phyloP scores from a whole-genome alignment of 257 asterid species.

The Ligustrum vulgare region DNA sequence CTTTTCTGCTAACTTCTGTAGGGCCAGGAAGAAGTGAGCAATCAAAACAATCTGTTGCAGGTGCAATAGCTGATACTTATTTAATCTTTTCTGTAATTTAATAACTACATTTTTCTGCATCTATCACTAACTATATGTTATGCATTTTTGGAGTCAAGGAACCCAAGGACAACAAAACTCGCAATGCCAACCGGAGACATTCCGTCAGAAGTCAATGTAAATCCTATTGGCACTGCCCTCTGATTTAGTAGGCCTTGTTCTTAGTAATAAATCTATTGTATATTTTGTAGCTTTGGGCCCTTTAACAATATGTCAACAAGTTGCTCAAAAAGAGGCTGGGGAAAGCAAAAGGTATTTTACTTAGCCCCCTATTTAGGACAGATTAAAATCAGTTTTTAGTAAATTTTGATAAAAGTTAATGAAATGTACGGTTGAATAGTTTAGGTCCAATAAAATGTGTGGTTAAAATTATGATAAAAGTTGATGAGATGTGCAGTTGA shows the following conservation, averaged over 20 bases:
- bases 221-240: neutral
- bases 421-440: too few species aligned
- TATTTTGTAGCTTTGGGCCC: constrained; percentile 67
- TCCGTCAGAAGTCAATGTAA: constrained; percentile 72
- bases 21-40: too few species aligned
- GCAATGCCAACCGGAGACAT: constrained; percentile 22
- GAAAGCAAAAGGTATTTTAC: constrained; percentile 62
- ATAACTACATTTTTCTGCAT: neutral
- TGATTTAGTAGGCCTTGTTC: neutral
- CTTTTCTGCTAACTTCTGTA: too few species aligned
- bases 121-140: neutral
- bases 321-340: constrained; percentile 48
- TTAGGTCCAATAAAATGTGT: too few species aligned
- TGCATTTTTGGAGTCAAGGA: constrained; percentile 19
- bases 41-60: too few species aligned
- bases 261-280: neutral
- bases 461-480: too few species aligned
- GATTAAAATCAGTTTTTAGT: too few species aligned
- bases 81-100: neutral
- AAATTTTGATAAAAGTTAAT: too few species aligned
- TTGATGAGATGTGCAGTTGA: too few species aligned
- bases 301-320: constrained; percentile 39
- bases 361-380: too few species aligned
- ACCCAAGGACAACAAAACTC: constrained; percentile 29
- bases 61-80: neutral